Base-by-base conservation (phyloP, 139 green algal species). In the Edaphochlamys debaryana region DNA sequence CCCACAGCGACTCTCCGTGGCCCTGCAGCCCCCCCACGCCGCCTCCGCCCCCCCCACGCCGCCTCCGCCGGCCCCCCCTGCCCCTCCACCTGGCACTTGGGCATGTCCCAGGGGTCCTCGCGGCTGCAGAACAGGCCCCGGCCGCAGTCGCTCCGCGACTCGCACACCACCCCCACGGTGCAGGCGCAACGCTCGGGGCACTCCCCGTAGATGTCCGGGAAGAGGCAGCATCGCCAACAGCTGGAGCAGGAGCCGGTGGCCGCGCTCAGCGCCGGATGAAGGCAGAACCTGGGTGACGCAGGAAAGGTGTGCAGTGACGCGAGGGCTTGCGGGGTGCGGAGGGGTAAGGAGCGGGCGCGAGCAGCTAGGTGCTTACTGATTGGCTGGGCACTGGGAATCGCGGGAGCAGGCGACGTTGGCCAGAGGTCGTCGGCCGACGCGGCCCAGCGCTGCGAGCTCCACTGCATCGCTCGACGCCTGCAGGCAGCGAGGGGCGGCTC, bases 141-240 rank as follows among this genome's bases (percentile, higher is more conserved):
- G 9, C 86, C 74, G 68, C 86, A 89, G 68, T 74, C 48, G 0
- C 32, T 63, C 5, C 67, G 54, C 6, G 27, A 42, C 40, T 68
- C 56, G 45, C 86, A 89, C 7, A 34, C 2, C 2, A 0, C 4
- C 6, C 79, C 79, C 34, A 34, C 8, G 4, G 52, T 67, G 69
- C 69, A 88, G 38, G 30, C 71, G 38, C 79, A 89, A 9, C 15
- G 0, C 0, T 37, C 40, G 3, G 86, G 79, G 45, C 86, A 89
- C 0, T 1, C 4, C 25, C 79, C 79, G 29, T 79, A 89, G 11
- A 87, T 29, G 20, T 41, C 38, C 3, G 86, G 80, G 60, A 85
- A 89, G 3, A 89, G 79, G 45, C 67, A 84, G 80, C 86, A 89
- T 42, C 86, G 73, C 86, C 86, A 89, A 50, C 86, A 89, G 30